Conservation (phyloP, 2,329 filamentous ascomycete species). For the Hysterium pulicare region DNA sequence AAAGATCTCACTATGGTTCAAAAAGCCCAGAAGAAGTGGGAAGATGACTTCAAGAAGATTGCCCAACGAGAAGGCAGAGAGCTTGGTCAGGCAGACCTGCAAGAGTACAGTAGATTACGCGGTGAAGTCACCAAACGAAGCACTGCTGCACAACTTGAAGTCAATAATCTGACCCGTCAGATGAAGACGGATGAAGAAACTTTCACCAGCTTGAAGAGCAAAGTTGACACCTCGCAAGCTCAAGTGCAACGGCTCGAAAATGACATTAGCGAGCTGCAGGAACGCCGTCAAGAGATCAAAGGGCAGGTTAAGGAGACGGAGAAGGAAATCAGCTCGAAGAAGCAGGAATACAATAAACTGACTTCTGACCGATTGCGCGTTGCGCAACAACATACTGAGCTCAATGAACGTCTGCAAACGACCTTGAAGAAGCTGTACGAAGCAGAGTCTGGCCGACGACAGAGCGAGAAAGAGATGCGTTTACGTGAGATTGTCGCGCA, state of each 20-base stretch:
- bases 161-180: conserved; percentile 84
- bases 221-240: conserved; percentile 74
- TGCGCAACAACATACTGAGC: conserved; percentile 77
- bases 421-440: conserved; percentile 77
- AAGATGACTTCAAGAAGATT: conserved; percentile 79
- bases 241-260: conserved; percentile 69
- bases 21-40: conserved; percentile 84
- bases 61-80: conserved; percentile 84
- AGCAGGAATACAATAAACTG: conserved; percentile 82
- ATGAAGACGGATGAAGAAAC: conserved; percentile 89
- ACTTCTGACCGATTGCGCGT: conserved; percentile 80
- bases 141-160: conserved; percentile 73
- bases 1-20: conserved; percentile 82
- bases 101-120: conserved; percentile 82
- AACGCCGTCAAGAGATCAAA: conserved; percentile 64
- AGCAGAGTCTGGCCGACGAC: conserved; percentile 78
- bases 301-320: conserved; percentile 64
- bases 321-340: conserved; percentile 79
- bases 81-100: conserved; percentile 79
- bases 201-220: conserved; percentile 82
- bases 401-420: conserved; percentile 87
- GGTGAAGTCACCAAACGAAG: conserved; percentile 81
- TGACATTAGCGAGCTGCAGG: conserved; percentile 66
- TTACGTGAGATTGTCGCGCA: conserved; percentile 81
- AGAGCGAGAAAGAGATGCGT: conserved; percentile 75